phyloP scores from a whole-genome alignment of 1,284 basidiomycete species.

The Xerocomus nothofagi region DNA sequence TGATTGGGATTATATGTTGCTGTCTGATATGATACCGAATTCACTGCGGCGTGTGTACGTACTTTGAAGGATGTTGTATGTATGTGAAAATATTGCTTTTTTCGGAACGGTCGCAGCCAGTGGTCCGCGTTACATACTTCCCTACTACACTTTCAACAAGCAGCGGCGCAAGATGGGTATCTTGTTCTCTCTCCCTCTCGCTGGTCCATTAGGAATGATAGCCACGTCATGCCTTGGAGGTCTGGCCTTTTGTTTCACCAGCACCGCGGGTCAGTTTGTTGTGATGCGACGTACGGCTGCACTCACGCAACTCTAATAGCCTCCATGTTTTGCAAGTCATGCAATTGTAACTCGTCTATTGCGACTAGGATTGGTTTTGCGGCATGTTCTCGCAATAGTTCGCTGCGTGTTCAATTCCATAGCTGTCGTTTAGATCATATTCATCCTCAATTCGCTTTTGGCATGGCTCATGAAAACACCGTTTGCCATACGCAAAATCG shows the following conservation, averaged over 20 bases:
- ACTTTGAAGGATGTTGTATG: background rate
- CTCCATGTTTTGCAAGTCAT: slow-evolving; percentile 97
- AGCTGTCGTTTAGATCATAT: slow-evolving; percentile 73
- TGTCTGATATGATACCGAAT: background rate
- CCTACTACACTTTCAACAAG: background rate
- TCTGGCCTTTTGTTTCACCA: slow-evolving; percentile 79
- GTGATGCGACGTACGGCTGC: background rate
- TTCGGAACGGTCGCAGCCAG: background rate
- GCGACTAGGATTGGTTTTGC: slow-evolving; percentile 97
- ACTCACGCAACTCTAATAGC: slow-evolving; percentile 44
- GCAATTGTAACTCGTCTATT: slow-evolving; percentile 98
- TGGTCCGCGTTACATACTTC: background rate
- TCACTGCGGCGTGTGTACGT: background rate
- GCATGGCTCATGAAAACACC: slow-evolving; percentile 97
- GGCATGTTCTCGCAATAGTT: slow-evolving; percentile 40
- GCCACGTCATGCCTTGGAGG: slow-evolving; percentile 82
- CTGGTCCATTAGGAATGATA: slow-evolving; percentile 75
- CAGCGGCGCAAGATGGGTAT: slow-evolving; percentile 60
- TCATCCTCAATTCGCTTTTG: slow-evolving; percentile 92
- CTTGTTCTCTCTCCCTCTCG: slow-evolving; percentile 83
- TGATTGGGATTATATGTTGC: no score
- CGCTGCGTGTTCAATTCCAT: background rate
- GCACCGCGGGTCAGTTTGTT: slow-evolving; percentile 63
- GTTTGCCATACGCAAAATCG: slow-evolving; percentile 83
- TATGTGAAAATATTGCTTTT: slow-evolving; percentile 6